A percentile compares a stretch with the other conserved stretches of the same genome.
Evolutionary conservation across 2,329 filamentous ascomycete genomes (phyloP).

Genomic region (Cladosporium sp.): DNA sequence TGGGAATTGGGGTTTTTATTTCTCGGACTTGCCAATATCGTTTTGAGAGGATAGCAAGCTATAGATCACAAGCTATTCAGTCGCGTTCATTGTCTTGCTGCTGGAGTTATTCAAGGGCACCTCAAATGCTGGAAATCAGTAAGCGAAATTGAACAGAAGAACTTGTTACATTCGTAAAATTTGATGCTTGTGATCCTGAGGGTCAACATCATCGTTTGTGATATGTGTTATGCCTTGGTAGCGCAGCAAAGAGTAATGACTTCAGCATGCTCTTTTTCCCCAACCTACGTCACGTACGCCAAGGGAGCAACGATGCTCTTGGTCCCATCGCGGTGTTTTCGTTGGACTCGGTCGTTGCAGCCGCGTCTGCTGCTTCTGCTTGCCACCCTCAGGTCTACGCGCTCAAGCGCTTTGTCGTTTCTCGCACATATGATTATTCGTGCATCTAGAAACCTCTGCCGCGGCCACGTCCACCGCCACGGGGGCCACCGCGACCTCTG

Average conservation of each 20-base stretch:
- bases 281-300: background rate
- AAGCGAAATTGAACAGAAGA: background rate
- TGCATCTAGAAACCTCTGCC: conserved; percentile 28
- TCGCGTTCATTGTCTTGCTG: too few species aligned
- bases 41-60: too few species aligned
- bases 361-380: background rate
- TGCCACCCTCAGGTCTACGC: background rate
- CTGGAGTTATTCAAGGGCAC: too few species aligned
- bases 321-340: background rate
- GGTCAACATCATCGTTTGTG: background rate
- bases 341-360: background rate
- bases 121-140: background rate
- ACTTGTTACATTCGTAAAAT: background rate
- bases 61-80: too few species aligned
- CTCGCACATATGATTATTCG: background rate
- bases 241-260: background rate
- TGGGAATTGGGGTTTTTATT: too few species aligned
- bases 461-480: conserved; percentile 38
- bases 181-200: background rate
- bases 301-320: background rate
- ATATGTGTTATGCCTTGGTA: background rate
- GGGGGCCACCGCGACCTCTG: conserved; percentile 45
- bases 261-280: background rate
- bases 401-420: background rate
- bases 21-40: too few species aligned